A percentile compares a stretch with the other conserved stretches of the same genome.
phyloP scores from a whole-genome alignment of 2,329 filamentous ascomycete genomes.

The Fusarium sp. region DNA sequence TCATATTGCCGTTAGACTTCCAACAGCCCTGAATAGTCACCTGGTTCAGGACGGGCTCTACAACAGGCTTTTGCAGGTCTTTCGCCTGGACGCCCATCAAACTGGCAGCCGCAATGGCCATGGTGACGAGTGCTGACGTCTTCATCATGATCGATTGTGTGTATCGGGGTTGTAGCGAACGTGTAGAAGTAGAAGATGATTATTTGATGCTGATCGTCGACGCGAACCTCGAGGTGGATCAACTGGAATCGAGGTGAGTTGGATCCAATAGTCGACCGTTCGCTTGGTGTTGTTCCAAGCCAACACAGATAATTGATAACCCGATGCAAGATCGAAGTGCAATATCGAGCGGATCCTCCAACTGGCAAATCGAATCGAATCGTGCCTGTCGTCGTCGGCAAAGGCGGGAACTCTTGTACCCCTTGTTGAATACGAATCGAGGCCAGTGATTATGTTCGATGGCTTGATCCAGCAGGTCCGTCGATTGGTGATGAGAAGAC shows the following conservation, averaged over 20 bases:
- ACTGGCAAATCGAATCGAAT: constrained; percentile 13
- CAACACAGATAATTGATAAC: constrained; percentile 9
- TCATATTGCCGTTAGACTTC: constrained; percentile 59
- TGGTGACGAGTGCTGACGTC: constrained; percentile 48
- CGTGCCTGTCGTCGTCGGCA: constrained; percentile 25
- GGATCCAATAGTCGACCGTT: constrained; percentile 18
- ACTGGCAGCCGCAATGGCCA: constrained; percentile 51
- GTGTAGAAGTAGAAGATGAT: constrained; percentile 23
- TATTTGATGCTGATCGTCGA: constrained; percentile 7
- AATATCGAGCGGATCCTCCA: constrained; percentile 14
- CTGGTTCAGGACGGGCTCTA: constrained; percentile 55
- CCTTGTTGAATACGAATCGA: constrained; percentile 12
- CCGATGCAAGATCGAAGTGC: constrained; percentile 3
- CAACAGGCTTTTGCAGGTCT: constrained; percentile 55
- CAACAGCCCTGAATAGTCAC: constrained; percentile 68
- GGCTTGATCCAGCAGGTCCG: constrained; percentile 25
- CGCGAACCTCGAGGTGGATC: constrained; percentile 44
- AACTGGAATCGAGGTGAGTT: constrained; percentile 44
- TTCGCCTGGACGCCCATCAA: constrained; percentile 44
- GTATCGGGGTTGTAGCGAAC: constrained; percentile 25
- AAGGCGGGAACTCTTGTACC: neutral
- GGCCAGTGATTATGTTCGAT: constrained; percentile 16
- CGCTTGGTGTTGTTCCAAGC: constrained; percentile 16
- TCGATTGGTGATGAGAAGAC: constrained; percentile 23
- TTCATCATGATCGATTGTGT: constrained; percentile 50